Base-by-base conservation (phyloP, 2,329 filamentous ascomycete species). In the Hymenoscyphus albidus region DNA sequence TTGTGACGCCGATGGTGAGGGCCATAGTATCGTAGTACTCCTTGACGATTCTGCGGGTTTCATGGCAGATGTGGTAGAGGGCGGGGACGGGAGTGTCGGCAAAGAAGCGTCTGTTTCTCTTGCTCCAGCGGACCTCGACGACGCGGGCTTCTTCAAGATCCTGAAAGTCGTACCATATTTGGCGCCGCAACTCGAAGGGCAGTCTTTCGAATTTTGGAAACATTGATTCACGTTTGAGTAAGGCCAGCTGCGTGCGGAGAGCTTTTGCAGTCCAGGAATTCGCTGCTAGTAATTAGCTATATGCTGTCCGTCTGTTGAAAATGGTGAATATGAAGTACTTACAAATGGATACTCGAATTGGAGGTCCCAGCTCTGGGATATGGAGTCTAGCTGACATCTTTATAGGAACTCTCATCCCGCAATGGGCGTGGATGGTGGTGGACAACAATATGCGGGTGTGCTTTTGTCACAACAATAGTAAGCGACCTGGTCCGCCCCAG, bases 61-160 rank as follows among this genome's bases (percentile, higher is more conserved):
- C 62, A 4, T 27, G 18, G 22, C 44, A 59, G 18, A 54, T 42
- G 6, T 59, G 57, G 6, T 60, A 58, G 35, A 64, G 62, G 9
- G 38, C n/a, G 7, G 56, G 42, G 13, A 56, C 42, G 7, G 22
- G 6, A 12, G 12, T 31, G n/a, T 64, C 62, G 35, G 44, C 31
- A 27, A 55, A 64, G 35, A 44, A 64, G n/a, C 56, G 57, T 27
- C 42, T 27, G n/a, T 64, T 60, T 40, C 9, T 35, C 48, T 60
- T 59, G 56, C 44, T 56, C 62, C 57, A 64, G n/a, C 58, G 27
- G 9, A 64, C 57, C 42, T 64, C 62, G 13, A 64, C 35, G 22
- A 59, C 18, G 1, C 57, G 32, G 1, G 18, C 27, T 16, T 40
- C 42, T 16, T 5, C n/a, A 7, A 14, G 14, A 2, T 32, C 48